A percentile compares a stretch with the other conserved stretches of the same genome.
These are phyloP conservation scores for Penicillium soppii DNA, from an alignment of 495 filamentous ascomycete genomes.

Conservation along the genomic window DNA sequence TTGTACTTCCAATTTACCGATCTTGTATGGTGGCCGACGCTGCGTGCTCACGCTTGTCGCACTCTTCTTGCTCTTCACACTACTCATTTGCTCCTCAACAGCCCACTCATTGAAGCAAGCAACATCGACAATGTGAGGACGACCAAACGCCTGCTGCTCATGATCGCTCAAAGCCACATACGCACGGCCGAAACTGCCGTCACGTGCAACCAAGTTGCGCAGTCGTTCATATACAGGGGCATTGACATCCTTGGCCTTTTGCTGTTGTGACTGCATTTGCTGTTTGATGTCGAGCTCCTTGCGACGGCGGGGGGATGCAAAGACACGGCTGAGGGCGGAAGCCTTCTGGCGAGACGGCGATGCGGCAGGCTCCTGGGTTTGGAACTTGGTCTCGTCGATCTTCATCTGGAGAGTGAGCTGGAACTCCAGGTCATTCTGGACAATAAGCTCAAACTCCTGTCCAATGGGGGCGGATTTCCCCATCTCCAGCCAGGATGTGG, in stretches of 20 bases:
- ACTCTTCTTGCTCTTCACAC: constrained; percentile 87
- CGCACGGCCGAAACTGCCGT: constrained; percentile 89
- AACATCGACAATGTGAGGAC: constrained; percentile 81
- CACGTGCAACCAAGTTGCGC: constrained; percentile 78
- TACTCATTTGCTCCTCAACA: constrained; percentile 73
- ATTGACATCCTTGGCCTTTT: constrained; percentile 69
- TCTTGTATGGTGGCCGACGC: constrained; percentile 82
- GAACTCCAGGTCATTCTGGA: constrained; percentile 95
- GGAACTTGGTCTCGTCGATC: constrained; percentile 68
- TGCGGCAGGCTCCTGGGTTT: constrained; percentile 46
- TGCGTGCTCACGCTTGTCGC: constrained; percentile 57
- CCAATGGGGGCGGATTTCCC: constrained; percentile 93
- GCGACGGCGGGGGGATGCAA: constrained; percentile 90
- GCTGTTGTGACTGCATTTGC: constrained; percentile 71
- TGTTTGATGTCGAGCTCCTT: constrained; percentile 86
- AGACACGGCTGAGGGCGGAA: constrained; percentile 86
- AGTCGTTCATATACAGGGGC: constrained; percentile 75
- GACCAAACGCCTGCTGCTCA: constrained; percentile 79
- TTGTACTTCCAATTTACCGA: constrained; percentile 91
- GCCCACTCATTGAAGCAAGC: constrained; percentile 99
- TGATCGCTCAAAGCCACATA: constrained; percentile 93
- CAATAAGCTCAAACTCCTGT: constrained; percentile 96
- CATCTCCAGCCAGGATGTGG: constrained; percentile 91
- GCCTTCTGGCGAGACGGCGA: constrained; percentile 66
- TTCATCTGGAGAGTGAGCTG: constrained; percentile 96